Conservation (phyloP, 768 basidiomycete genomes). For the Agaricus bisporus region DNA sequence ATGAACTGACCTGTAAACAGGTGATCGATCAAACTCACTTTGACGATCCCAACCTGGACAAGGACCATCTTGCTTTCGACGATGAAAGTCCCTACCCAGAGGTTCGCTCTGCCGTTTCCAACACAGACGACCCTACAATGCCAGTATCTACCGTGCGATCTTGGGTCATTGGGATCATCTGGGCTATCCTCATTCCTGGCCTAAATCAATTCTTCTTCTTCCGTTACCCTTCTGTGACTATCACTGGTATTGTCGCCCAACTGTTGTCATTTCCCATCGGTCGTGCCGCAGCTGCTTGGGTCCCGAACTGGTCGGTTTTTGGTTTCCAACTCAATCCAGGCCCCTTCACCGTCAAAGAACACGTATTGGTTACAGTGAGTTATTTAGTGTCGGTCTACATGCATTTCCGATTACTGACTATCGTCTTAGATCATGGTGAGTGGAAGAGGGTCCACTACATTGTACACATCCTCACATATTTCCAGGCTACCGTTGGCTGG, state of each 20-base stretch:
- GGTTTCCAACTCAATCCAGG: slow-evolving; percentile 68
- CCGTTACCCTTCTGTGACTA: slow-evolving; percentile 34
- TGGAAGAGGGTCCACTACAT: slow-evolving; percentile 18
- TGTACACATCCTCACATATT: not conserved
- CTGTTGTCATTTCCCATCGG: slow-evolving; percentile 69
- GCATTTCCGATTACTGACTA: not conserved
- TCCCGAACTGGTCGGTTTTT: slow-evolving; percentile 52
- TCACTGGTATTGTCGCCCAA: slow-evolving; percentile 55
- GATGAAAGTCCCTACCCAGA: slow-evolving; percentile 79
- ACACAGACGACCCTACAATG: slow-evolving; percentile 57
- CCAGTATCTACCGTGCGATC: slow-evolving; percentile 44
- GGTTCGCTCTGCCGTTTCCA: slow-evolving; percentile 64
- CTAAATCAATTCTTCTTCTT: slow-evolving; percentile 54
- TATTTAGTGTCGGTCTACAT: not conserved
- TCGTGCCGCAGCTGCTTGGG: slow-evolving; percentile 41
- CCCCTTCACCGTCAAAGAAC: slow-evolving; percentile 72
- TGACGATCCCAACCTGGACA: slow-evolving; percentile 41
- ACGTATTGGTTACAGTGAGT: slow-evolving; percentile 52
- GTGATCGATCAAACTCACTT: slow-evolving; percentile 31
- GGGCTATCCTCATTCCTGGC: slow-evolving; percentile 51
- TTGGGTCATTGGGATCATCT: slow-evolving; percentile 48
- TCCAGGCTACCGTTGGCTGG: slow-evolving; percentile 49
- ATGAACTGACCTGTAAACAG: slow-evolving; percentile 11
- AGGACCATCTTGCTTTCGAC: slow-evolving; percentile 33
- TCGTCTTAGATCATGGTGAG: slow-evolving; percentile 27